Percentiles rank a stretch among this genome's conserved stretches.
These are phyloP conservation scores for Dimocarpus longan DNA, from an alignment of 345 rosid species.

Conservation along the genomic window DNA sequence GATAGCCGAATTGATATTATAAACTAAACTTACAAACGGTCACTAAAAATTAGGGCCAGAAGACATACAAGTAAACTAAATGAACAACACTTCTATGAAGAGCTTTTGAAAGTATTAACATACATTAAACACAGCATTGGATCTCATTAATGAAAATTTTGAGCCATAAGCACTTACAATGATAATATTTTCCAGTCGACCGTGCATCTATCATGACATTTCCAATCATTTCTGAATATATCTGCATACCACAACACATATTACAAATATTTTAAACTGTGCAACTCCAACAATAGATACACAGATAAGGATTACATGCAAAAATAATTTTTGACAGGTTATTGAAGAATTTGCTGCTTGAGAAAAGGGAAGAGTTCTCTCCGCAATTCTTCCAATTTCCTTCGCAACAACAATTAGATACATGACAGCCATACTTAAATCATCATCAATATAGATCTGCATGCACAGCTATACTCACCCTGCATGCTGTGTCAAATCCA, in stretches of 20 bases:
- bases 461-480: slow-evolving; percentile 46
- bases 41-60: background rate
- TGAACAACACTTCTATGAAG: background rate
- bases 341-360: background rate
- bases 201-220: slow-evolving; percentile 99
- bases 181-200: slow-evolving; percentile 96
- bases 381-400: background rate
- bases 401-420: background rate
- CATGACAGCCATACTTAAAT: background rate
- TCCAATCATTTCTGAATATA: slow-evolving; percentile 97
- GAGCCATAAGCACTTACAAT: slow-evolving; percentile 60
- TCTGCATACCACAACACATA: slow-evolving; percentile 45
- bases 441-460: background rate
- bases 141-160: background rate
- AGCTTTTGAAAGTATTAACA: background rate
- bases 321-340: background rate
- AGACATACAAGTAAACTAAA: background rate
- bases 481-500: slow-evolving; percentile 99
- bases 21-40: background rate
- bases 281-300: background rate
- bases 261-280: background rate
- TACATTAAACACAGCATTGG: background rate
- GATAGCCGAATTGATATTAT: background rate
- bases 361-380: background rate
- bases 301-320: no score